These are phyloP conservation scores for Borovskyia barvae DNA, from an alignment of 208 protist genomes.

Conservation along the genomic window DNA sequence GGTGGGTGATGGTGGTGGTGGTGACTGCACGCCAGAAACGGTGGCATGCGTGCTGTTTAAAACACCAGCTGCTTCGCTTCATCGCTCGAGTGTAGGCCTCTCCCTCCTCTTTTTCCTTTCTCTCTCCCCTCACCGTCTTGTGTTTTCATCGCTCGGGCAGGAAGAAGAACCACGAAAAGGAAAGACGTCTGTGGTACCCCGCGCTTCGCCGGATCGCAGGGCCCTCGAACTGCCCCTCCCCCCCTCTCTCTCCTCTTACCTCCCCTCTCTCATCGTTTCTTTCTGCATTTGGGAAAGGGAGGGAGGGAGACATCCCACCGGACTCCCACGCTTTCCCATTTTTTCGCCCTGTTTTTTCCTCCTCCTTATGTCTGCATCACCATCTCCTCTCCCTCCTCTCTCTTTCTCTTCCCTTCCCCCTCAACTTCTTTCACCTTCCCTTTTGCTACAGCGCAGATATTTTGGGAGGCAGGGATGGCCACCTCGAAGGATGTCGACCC, in stretches of 20 bases:
- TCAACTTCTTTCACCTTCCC: neutral
- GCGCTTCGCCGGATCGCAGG: no score
- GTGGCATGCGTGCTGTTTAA: neutral
- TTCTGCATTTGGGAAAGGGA: no score
- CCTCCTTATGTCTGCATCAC: neutral
- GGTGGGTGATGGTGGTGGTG: neutral
- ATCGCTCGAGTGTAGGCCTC: neutral
- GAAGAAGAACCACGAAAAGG: neutral
- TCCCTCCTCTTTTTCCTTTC: constrained; percentile 3
- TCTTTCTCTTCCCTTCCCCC: constrained; percentile 1
- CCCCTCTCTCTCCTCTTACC: no score
- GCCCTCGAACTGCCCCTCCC: no score
- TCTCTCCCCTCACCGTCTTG: neutral
- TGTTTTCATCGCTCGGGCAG: constrained; percentile 1
- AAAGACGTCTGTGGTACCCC: no score
- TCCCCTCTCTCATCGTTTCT: no score
- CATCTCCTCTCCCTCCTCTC: neutral
- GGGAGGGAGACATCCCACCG: no score
- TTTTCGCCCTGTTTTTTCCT: neutral
- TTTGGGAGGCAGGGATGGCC: constrained; percentile 4
- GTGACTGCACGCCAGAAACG: neutral
- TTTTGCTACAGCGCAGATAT: neutral
- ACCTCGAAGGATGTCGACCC: constrained; percentile 17
- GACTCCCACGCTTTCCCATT: no score
- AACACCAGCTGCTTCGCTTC: neutral